Evolutionary conservation across 208 protist genomes (phyloP), one percentile per base, ranked within the genome.

Genomic region (Trypanosoma melophagium): DNA sequence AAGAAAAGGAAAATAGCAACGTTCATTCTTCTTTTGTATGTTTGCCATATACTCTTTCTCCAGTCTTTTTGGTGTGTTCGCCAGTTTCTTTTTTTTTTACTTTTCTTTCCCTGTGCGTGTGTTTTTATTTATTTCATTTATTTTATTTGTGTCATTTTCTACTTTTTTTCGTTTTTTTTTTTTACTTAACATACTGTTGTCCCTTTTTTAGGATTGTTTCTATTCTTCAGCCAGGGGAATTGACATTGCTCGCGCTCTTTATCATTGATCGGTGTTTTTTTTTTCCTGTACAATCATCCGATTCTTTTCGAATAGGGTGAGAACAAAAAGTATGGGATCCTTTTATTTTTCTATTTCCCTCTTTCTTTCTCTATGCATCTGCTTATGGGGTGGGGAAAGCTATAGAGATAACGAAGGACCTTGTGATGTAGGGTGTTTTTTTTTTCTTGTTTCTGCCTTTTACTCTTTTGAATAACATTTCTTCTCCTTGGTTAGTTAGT

Each of bases 381-480:
- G n/a, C n/a, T n/a, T n/a, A n/a, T n/a, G n/a, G n/a, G n/a, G n/a
- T n/a, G n/a, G n/a, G n/a, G 12, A 44, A 12, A 14, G 7, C 12
- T 12, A 44, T 44, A 44, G 40, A 44, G 40, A 44, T 44, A 44
- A 44, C 7, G 40, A 44, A 12, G 40, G 40, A 44, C 7, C 8
- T 14, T 14, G 12, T 7, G 7, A 44, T 44, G 7, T 44, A 12
- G 12, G 12, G 7, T 44, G 7, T 44, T 44, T 14, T 44, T 58
- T 58, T 65, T 38, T 65, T 49, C 13, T 52, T 53, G 17, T 65
- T 61, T 47, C 45, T 59, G 56, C 77, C 63, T 63, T 63, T 66
- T 44, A 67, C 45, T 71, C 21, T 55, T 65, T 41, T 3, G 40
- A 54, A n/a, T 44, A 35, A 54, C 62, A n/a, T 57, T 24, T 45